Percentiles rank a stretch among this genome's conserved stretches.
Evolutionary conservation across 2,329 filamentous ascomycete species (phyloP).

Genomic region (Aureobasidium sp.): DNA sequence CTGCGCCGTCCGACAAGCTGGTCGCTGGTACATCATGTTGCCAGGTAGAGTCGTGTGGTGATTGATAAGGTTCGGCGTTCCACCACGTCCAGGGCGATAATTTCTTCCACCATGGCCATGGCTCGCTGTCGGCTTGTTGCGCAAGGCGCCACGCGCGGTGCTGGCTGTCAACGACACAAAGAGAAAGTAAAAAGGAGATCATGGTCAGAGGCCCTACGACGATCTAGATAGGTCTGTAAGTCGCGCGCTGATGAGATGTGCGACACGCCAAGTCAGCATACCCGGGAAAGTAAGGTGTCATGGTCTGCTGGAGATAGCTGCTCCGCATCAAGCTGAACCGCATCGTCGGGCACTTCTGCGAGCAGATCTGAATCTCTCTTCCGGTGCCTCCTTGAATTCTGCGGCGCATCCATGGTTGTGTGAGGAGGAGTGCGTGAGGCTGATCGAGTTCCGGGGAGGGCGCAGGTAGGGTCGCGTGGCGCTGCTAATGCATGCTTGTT

Average conservation of each 20-base stretch:
- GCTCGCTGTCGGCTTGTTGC: conserved; percentile 29
- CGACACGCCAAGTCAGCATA: background rate
- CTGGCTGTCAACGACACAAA: conserved; percentile 53
- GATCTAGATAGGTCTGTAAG: conserved; percentile 19
- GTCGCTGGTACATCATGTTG: background rate
- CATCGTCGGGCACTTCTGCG: conserved; percentile 9
- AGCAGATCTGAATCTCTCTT: conserved; percentile 9
- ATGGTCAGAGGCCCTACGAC: conserved; percentile 57
- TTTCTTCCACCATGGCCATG: conserved; percentile 27
- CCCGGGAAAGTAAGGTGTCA: conserved; percentile 3
- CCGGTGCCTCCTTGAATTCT: background rate
- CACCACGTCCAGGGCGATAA: conserved; percentile 24
- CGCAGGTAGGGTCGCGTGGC: background rate
- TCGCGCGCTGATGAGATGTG: background rate
- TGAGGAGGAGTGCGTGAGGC: background rate
- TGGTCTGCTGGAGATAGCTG: background rate
- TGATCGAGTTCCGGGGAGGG: background rate
- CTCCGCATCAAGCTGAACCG: background rate
- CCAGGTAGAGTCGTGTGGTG: conserved; percentile 26
- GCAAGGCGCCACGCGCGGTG: conserved; percentile 43
- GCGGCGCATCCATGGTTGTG: background rate
- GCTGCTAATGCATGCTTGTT: conserved; percentile 11
- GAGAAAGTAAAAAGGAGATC: conserved; percentile 56
- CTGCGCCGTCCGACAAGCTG: background rate
- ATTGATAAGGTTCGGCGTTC: conserved; percentile 38